Evolutionary conservation across 371 early-diverging fungal species (phyloP).

Genomic region (Capniomyces stellatus): DNA sequence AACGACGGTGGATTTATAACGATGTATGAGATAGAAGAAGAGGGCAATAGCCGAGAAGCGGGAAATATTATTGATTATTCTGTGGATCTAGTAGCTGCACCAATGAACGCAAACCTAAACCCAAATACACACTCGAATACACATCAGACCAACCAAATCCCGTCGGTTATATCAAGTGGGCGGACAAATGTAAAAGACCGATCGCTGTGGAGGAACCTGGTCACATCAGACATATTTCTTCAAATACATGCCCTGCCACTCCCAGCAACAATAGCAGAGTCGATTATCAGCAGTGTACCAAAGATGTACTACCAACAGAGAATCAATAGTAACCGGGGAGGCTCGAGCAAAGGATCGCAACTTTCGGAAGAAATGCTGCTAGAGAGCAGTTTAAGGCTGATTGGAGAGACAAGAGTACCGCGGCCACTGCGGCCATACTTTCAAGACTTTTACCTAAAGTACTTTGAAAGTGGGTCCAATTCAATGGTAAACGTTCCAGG

Average conservation of each 20-base stretch:
- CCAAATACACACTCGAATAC: no score
- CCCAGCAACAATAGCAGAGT: slow-evolving; percentile 1
- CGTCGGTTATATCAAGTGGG: not conserved
- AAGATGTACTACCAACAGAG: not conserved
- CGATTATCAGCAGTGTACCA: slow-evolving; percentile 1
- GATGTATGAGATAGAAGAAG: no score
- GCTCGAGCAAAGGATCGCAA: not conserved
- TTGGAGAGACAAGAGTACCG: not conserved
- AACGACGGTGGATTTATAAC: no score
- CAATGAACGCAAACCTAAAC: no score
- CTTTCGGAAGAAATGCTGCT: not conserved
- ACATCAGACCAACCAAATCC: not conserved
- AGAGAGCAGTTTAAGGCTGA: not conserved
- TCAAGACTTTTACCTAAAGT: not conserved
- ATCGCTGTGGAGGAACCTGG: not conserved
- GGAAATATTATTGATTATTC: no score
- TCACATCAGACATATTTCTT: not conserved
- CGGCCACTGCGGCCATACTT: not conserved
- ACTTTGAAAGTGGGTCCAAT: not conserved
- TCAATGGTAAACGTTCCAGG: not conserved
- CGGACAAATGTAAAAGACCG: not conserved
- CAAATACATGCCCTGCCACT: slow-evolving; percentile 2
- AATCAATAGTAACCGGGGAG: not conserved
- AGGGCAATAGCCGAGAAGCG: no score
- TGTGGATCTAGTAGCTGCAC: no score